Base-by-base conservation (phyloP, 2,329 filamentous ascomycete species). In the Alternaria brassicicola region DNA sequence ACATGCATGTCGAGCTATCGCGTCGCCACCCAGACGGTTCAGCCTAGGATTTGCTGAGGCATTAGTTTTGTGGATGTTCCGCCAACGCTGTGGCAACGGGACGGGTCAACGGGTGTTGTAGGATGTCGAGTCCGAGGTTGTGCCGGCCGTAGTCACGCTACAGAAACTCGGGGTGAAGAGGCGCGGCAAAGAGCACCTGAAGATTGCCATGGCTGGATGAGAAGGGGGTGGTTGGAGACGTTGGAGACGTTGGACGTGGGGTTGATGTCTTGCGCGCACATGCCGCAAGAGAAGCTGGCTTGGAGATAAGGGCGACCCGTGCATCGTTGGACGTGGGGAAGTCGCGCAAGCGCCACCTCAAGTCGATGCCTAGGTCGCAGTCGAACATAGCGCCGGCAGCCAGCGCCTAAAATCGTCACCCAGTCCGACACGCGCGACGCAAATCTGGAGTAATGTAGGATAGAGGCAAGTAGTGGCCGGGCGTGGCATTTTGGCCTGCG, bases 191-290 rank as follows among this genome's bases (percentile, higher is more conserved):
- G 35, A 56, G 35, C n/a, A 43, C n/a, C 7, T 51, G 38, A 39
- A 21, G 17, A 28, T 36, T 19, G n/a, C 25, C 21, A 35, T 26
- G 13, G 33, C 10, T 33, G 23, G 28, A 19, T 50, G 31, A 28
- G 17, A 33, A 49, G 52, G 26, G 17, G 26, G 17, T 23, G 25
- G 46, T 51, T 45, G 38, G 47, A 51, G 17, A 46, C 35, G 48
- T 51, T 17, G 36, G 48, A 36, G 15, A 12, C 19, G 17, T 26
- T 2, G 30, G 30, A 43, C 41, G 50, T 46, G 50, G 50, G 52
- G 52, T 42, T 39, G 17, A 49, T 26, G 53, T 43, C 45, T 50
- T 51, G 54, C 54, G 48, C 33, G 56, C 55, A 62, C 60, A 62
- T 62, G 56, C 60, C 56, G 49, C 43, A 49, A 53, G 33, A 36